Evolutionary conservation across 148 eudicot genomes (phyloP), one percentile per base, ranked within the genome.

Genomic region (Rhododendron ovatum): DNA sequence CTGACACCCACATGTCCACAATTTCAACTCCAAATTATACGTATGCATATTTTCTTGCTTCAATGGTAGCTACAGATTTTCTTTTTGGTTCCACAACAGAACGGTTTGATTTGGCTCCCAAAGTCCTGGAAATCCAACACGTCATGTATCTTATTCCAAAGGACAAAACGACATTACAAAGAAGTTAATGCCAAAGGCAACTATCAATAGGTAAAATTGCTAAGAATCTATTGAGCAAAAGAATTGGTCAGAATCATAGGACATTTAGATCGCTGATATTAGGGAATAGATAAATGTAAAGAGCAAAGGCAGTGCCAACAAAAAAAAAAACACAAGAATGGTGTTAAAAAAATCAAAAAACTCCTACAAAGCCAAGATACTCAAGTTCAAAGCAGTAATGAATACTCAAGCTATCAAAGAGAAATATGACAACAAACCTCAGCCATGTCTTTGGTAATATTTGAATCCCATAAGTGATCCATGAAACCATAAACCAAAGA

Each of bases 391-490:
- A 26, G 18, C 8, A 41, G 53, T 35, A 33, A 35, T 15, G 20
- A 74, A 35, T 74, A 17, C 78, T 74, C 37, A 7, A 15, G 84
- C 26, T 63, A 82, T 37, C 37, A 43, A 7, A 39, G 48, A 69
- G 20, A 84, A n/a, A 47, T 14, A 83, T 2, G 24, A 45, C 47
- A 30, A 88, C 90, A 88, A 86, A 95, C 98, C 97, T 95, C 98
- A 83, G 97, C 98, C 91, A 91, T 96, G 1, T 95, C 97, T 84
- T 91, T 93, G 80, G 92, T 91, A 97, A 94, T 95, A 28, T 93
- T 94, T 75, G 91, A 96, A 88, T 86, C 93, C 98, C 98, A 95
- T 76, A 88, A 96, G 89, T 95, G 95, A 86, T 96, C 98, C 82
- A 80, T 91, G 89, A 94, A 95, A 50, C 98, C 98, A 89, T 95